A percentile compares a stretch with the other conserved stretches of the same genome.
Evolutionary conservation across 345 rosid genomes (phyloP).

Genomic region (Sonneratia alba): DNA sequence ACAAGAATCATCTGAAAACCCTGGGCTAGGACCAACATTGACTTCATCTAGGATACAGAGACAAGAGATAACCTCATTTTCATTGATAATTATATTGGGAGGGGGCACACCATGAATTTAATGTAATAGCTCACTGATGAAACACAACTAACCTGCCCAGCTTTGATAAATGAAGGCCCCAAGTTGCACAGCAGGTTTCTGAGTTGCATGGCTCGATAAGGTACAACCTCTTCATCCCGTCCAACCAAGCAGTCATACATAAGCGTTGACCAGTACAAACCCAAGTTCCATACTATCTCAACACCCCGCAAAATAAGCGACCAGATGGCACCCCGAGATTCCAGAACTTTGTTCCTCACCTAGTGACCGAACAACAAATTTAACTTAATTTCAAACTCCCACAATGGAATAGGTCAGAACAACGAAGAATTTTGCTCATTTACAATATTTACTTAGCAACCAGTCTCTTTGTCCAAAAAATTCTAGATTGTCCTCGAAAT

Average conservation of each 20-base stretch:
- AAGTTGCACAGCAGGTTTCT: conserved; percentile 85
- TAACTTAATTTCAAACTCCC: not conserved
- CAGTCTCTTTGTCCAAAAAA: not conserved
- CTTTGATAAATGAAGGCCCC: conserved; percentile 97
- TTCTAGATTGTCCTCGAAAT: not conserved
- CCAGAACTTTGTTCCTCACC: conserved; percentile 86
- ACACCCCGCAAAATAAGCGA: conserved; percentile 70
- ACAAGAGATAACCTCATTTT: not conserved
- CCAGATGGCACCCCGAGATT: conserved; percentile 54
- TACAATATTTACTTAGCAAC: not conserved
- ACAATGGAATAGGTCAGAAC: not conserved
- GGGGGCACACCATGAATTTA: not conserved
- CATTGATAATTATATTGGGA: not conserved
- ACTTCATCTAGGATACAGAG: not conserved
- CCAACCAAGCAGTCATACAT: conserved; percentile 78
- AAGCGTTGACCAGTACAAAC: conserved; percentile 80
- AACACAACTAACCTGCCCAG: conserved; percentile 63
- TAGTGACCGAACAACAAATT: conserved; percentile 28
- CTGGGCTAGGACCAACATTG: not conserved
- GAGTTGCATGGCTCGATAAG: conserved; percentile 85
- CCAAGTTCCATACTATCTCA: conserved; percentile 90
- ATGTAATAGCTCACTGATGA: not conserved
- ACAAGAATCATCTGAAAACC: not conserved
- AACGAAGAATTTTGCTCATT: not conserved
- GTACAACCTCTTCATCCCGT: conserved; percentile 85